Evolutionary conservation across 1,139 yeast species (phyloP), one percentile per base, ranked within the genome.

Genomic region (Yamadazyma atmosphaerica): DNA sequence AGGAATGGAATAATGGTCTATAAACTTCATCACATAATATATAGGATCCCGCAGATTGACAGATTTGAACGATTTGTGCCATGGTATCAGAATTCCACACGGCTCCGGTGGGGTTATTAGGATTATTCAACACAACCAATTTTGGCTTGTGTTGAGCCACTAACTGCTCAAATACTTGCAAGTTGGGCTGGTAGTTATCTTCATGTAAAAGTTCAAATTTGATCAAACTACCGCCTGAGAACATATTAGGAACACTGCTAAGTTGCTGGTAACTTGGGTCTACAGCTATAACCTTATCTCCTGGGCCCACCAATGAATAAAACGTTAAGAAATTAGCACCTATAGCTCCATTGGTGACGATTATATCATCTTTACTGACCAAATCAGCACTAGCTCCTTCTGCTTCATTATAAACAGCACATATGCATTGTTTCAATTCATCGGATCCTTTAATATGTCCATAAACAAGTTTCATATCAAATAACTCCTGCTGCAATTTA

Each of bases 291-390:
- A 72, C 74, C 44, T 71, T 78, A 47, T 77, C 82, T 2, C 67
- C 72, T 2, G 68, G 63, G 23, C 68, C 68, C 2, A 72, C 66
- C n/a, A 77, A 44, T 1, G 77, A 58, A 48, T 76, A 77, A 45
- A 72, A 66, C 1, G 67, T 49, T 35, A 77, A 58, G 46, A 75
- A 78, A 47, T 78, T 78, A 33, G 76, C 83, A 3, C 78, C 83
- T 52, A 78, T 79, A 4, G 81, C 82, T 12, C 83, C 83, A 50
- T 77, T 76, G 17, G 81, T 72, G 23, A 77, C 54, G 13, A 77
- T 63, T 15, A 78, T 67, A 39, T 74, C 54, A 2, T 66, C 67
- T 1, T 47, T 37, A 2, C 42, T 41, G 12, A 68, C 42, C n/a
- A 12, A 12, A 10, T 32, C 27, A 25, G 11, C 16, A 22, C 41